Evolutionary conservation across 2,329 filamentous ascomycete genomes (phyloP).

Genomic region (Xylaria arbuscula): DNA sequence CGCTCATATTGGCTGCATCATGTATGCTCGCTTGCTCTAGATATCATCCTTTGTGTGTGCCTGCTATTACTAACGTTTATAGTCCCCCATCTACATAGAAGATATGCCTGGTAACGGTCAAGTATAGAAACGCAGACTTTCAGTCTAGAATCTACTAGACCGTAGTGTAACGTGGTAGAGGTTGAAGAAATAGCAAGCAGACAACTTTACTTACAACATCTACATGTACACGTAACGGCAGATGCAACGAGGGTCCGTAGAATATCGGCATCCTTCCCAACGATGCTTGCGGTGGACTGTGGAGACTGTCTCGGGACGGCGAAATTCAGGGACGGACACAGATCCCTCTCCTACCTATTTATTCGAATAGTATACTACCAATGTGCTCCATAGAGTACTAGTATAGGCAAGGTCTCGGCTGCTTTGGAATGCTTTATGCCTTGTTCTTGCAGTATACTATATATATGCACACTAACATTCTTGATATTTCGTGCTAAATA

Average conservation of each 20-base stretch:
- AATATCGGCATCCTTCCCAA: neutral
- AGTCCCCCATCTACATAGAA: neutral
- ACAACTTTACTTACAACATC: neutral
- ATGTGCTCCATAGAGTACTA: neutral
- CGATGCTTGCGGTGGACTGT: conserved; percentile 11
- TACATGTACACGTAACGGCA: neutral
- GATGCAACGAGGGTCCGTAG: neutral
- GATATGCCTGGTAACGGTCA: neutral
- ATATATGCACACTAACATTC: neutral
- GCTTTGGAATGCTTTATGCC: conserved; percentile 1
- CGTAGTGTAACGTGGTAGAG: neutral
- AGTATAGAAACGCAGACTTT: neutral
- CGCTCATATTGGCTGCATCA: too few relatives aligned
- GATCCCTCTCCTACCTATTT: neutral
- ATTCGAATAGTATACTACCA: too few relatives aligned
- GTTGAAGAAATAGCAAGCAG: neutral
- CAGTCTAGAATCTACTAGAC: neutral
- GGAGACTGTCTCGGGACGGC: neutral
- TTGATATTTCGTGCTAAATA: neutral
- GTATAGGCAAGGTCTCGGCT: neutral
- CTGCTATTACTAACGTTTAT: too few relatives aligned
- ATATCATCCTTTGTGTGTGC: neutral
- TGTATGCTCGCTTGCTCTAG: too few relatives aligned
- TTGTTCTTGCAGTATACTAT: neutral
- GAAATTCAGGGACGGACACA: neutral